These are phyloP conservation scores for Moricandia arvensis DNA, from an alignment of 345 rosid genomes.

Conservation along the genomic window DNA sequence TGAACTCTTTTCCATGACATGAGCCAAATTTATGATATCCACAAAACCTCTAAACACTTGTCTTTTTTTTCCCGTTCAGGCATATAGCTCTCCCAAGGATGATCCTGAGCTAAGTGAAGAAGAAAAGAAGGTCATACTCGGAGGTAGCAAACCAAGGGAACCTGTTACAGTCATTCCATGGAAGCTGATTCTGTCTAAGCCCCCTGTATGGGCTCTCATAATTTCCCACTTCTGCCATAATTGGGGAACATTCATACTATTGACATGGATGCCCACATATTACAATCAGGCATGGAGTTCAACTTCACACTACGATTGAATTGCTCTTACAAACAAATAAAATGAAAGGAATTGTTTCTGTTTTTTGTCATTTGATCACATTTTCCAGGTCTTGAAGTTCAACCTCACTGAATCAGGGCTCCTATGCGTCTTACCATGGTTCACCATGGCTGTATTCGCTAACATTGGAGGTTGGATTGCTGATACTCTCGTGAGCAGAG, in stretches of 20 bases:
- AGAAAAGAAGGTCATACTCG: constrained; percentile 64
- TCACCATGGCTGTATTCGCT: constrained; percentile 93
- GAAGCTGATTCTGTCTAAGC: constrained; percentile 83
- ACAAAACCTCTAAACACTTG: constrained; percentile 12
- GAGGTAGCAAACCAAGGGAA: constrained; percentile 63
- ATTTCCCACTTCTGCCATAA: constrained; percentile 96
- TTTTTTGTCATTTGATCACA: constrained; percentile 7
- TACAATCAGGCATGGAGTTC: constrained; percentile 74
- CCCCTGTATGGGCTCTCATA: constrained; percentile 97
- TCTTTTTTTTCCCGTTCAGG: constrained; percentile 49
- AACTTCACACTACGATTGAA: background rate
- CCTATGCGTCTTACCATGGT: constrained; percentile 93
- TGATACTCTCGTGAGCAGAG: constrained; percentile 89
- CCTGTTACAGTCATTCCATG: constrained; percentile 90
- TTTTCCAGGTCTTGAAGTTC: constrained; percentile 83
- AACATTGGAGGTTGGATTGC: constrained; percentile 99
- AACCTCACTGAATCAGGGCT: constrained; percentile 97
- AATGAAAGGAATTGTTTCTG: background rate
- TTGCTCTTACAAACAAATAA: background rate
- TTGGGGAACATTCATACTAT: constrained; percentile 95
- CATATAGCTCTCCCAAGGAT: constrained; percentile 81
- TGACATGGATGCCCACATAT: constrained; percentile 99
- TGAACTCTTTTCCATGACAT: constrained; percentile 11
- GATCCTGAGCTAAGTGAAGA: constrained; percentile 66
- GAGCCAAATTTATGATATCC: constrained; percentile 13